Evolutionary conservation across 371 early-diverging fungal species (phyloP), one percentile per base, ranked within the genome.

Genomic region (Cokeromyces recurvatus): DNA sequence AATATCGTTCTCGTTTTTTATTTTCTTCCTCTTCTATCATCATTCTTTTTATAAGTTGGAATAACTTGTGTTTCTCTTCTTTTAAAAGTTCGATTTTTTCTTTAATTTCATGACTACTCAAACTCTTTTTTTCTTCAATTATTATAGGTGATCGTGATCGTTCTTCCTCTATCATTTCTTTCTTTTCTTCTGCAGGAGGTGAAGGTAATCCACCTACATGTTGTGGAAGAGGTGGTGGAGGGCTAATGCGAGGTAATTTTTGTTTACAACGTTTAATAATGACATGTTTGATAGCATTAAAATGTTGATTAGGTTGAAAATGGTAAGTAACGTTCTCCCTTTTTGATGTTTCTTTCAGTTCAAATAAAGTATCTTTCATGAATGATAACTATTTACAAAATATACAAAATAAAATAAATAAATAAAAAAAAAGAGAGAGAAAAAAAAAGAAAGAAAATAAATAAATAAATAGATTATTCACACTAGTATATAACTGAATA

Each of bases 111-210:
- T 43, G 23, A 32, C 43, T 40, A 15, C 32, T 23, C 20, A 43
- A 27, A n/a, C n/a, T n/a, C n/a, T n/a, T n/a, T n/a, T n/a, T n/a
- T n/a, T n/a, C n/a, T n/a, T n/a, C n/a, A n/a, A n/a, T n/a, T n/a
- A n/a, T n/a, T n/a, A n/a, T n/a, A n/a, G n/a, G n/a, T n/a, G n/a
- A n/a, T n/a, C n/a, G n/a, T n/a, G n/a, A n/a, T n/a, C 17, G 5
- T 22, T 1, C 23, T 19, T 48, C 31, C 15, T 39, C 21, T 39
- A 29, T 29, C 5, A 11, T 5, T 29, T 29, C 29, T 11, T 51
- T 49, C 14, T 47, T 54, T 20, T 54, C 55, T 43, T 61, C 62
- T n/a, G 52, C 51, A n/a, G 62, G 62, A 24, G 62, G 62, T 7
- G 62, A 61, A 11, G 62, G 62, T 32, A 61, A 48, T 14, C 56